A percentile compares a stretch with the other conserved stretches of the same genome.
phyloP scores from a whole-genome alignment of 1,284 basidiomycete genomes.

The Phlebopus sp. region DNA sequence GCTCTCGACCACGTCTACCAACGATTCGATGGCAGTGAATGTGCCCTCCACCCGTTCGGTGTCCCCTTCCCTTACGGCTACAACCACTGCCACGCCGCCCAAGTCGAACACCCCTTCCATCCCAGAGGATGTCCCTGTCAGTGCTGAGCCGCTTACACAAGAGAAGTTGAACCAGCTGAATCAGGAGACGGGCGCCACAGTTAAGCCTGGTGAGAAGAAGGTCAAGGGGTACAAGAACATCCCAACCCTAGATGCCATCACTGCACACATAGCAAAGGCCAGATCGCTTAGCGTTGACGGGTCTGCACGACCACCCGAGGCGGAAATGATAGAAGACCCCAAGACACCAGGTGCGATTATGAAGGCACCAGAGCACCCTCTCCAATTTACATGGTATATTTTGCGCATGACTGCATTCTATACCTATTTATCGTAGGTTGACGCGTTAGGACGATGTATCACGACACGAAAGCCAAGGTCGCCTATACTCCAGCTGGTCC shows the following conservation, averaged over 20 bases:
- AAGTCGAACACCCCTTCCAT: conserved; percentile 41
- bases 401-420: neutral
- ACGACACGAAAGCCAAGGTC: conserved; percentile 78
- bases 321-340: conserved; percentile 72
- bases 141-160: conserved; percentile 54
- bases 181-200: conserved; percentile 38
- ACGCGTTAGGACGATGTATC: conserved; percentile 74
- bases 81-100: conserved; percentile 49
- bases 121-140: conserved; percentile 32
- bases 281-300: conserved; percentile 71
- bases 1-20: conserved; percentile 47
- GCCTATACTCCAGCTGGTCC: conserved; percentile 48
- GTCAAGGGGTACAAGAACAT: conserved; percentile 82
- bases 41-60: conserved; percentile 57
- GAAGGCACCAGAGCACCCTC: conserved; percentile 76
- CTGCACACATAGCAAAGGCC: conserved; percentile 66
- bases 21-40: conserved; percentile 64
- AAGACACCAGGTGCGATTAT: conserved; percentile 73
- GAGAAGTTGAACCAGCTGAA: conserved; percentile 61
- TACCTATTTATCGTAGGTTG: conserved; percentile 3
- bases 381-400: conserved; percentile 79
- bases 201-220: conserved; percentile 38
- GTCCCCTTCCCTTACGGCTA: conserved; percentile 31
- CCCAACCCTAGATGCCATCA: conserved; percentile 78
- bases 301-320: conserved; percentile 66